These are phyloP conservation scores for Euphorbia corollata DNA, from an alignment of 441 rosid genomes.

Conservation along the genomic window DNA sequence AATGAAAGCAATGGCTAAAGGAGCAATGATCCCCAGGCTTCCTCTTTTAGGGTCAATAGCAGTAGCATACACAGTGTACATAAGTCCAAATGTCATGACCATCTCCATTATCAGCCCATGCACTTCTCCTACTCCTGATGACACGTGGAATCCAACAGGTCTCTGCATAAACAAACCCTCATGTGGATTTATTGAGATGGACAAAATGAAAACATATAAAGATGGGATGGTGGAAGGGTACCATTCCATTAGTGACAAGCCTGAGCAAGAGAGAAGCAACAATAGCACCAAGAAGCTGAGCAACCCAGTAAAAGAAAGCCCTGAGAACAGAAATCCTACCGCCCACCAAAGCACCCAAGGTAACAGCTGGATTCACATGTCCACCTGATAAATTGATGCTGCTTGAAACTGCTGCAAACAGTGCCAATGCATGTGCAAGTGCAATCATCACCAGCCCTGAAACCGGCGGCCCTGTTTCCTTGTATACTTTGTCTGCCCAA, in stretches of 20 bases:
- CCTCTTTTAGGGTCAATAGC: constrained; percentile 74
- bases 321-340: constrained; percentile 31
- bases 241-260: constrained; percentile 43
- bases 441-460: constrained; percentile 51
- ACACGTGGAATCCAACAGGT: constrained; percentile 52
- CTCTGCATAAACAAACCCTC: constrained; percentile 34
- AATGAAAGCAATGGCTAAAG: constrained; percentile 57
- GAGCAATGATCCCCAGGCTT: constrained; percentile 61
- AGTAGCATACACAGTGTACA: constrained; percentile 59
- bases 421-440: constrained; percentile 63
- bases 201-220: too few species aligned
- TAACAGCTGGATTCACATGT: constrained; percentile 70
- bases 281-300: constrained; percentile 29
- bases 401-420: constrained; percentile 60
- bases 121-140: constrained; percentile 45
- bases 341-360: constrained; percentile 69
- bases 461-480: constrained; percentile 34
- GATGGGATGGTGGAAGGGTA: not conserved
- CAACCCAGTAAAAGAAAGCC: constrained; percentile 27
- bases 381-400: constrained; percentile 70
- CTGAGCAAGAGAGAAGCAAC: constrained; percentile 44
- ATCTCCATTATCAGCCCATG: constrained; percentile 56
- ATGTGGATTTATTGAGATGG: too few species aligned
- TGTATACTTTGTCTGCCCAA: constrained; percentile 38
- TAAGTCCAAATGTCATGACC: constrained; percentile 53